Base-by-base conservation (phyloP, 208 protist genomes). In the Crithidia bombi region DNA sequence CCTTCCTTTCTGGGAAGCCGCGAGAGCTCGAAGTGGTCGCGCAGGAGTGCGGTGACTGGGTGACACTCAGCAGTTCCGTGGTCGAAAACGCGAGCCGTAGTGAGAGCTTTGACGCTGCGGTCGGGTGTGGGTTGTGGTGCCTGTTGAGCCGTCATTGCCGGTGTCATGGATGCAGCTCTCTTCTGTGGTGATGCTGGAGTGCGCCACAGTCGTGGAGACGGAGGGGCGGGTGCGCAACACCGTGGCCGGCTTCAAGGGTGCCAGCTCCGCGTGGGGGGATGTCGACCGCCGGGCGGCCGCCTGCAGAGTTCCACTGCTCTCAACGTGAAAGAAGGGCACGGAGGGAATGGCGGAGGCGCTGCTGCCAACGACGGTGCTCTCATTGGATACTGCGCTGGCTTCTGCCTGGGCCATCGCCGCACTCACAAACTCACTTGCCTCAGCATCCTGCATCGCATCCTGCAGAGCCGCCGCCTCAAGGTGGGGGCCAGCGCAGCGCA, bases 401-500 rank as follows among this genome's bases (percentile, higher is more conserved):
- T 70, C 71, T 19, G 36, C 64, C 23, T 67, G 71, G 15, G 35
- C 32, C 46, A 32, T 67, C 30, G 23, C 51, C 10, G 71, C 54
- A n/a, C 58, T 54, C 4, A 77, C 67, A 19, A 61, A 77, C 57
- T 77, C 71, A 17, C 35, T 77, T 28, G 71, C 71, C 19, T 61
- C 39, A 0, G 46, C n/a, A 28, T 77, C 71, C 21, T 44, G 49
- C 71, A 77, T 70, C 7, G 44, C 71, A 0, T 66, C 56, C 15
- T 55, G 46, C 23, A 77, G 36, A 3, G 71, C 63, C 0, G 44
- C 47, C 4, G 57, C 71, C 71, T 77, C 71, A 0, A 77, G 19
- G 3, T 28, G 39, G 6, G 52, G 44, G n/a, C 44, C 64, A 6
- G 55, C 33, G 25, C 38, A 44, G 7, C 55, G 56, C 39, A 77